These are phyloP conservation scores for Posidonia australis DNA, from an alignment of 106 monocot species.

Conservation along the genomic window DNA sequence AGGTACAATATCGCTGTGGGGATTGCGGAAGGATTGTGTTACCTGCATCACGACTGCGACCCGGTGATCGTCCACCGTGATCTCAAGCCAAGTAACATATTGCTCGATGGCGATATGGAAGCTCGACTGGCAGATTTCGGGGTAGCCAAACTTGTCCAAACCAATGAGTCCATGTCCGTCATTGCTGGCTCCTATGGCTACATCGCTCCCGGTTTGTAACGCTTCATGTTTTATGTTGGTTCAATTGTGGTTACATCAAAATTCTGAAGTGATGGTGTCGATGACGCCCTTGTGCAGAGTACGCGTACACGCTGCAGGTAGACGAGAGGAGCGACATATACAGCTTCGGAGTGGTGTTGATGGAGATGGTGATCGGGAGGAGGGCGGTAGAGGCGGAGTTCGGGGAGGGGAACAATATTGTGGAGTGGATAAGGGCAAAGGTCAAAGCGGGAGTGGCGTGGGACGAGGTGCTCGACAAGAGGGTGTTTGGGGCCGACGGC, in stretches of 20 bases:
- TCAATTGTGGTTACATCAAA: too few species aligned
- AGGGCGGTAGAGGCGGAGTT: slow-evolving; percentile 66
- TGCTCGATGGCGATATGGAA: slow-evolving; percentile 84
- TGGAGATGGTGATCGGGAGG: slow-evolving; percentile 77
- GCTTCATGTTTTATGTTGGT: too few species aligned
- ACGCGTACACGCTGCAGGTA: slow-evolving; percentile 77
- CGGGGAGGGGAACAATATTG: slow-evolving; percentile 74
- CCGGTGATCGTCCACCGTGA: slow-evolving; percentile 81
- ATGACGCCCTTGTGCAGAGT: slow-evolving; percentile 32
- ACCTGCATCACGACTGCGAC: slow-evolving; percentile 76
- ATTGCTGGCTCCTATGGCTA: slow-evolving; percentile 88
- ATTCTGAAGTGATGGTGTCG: background rate
- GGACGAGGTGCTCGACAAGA: slow-evolving; percentile 36
- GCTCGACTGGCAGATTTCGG: slow-evolving; percentile 84
- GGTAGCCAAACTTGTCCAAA: slow-evolving; percentile 52
- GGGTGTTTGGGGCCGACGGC: slow-evolving; percentile 9
- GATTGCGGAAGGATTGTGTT: slow-evolving; percentile 70
- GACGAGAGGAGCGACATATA: slow-evolving; percentile 91
- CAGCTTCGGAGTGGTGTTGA: slow-evolving; percentile 78
- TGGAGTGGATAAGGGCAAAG: slow-evolving; percentile 65
- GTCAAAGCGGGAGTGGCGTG: slow-evolving; percentile 8
- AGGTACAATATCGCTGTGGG: slow-evolving; percentile 60
- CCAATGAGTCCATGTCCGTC: slow-evolving; percentile 46
- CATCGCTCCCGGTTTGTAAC: slow-evolving; percentile 66
- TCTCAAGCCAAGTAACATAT: slow-evolving; percentile 83